Evolutionary conservation across 331 rosid genomes (phyloP), one percentile per base, ranked within the genome.

Genomic region (Stylosanthes scabra): DNA sequence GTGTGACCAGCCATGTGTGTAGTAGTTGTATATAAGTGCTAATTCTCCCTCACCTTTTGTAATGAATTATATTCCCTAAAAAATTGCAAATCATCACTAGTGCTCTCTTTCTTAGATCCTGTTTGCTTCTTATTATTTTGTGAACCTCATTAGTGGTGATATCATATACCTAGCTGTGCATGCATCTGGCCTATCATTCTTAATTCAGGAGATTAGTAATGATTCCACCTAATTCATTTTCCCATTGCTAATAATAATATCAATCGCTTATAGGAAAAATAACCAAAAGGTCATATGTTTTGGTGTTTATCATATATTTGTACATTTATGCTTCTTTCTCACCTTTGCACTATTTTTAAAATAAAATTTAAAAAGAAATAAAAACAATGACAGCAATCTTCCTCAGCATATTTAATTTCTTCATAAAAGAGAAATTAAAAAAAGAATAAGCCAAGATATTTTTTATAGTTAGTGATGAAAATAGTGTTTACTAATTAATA

Each of bases 1-100:
- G 72, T 58, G 51, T 31, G 37, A 31, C 37, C 14, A 7, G 42
- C 66, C 78, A 59, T 72, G 73, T 61, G 76, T 61, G 76, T 54
- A 61, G 59, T 66, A 20, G 25, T 20, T 20, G 25, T 20, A 20
- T 20, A n/a, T n/a, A n/a, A n/a, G n/a, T n/a, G n/a, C n/a, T n/a
- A n/a, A n/a, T n/a, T n/a, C n/a, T n/a, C n/a, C n/a, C n/a, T n/a
- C n/a, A n/a, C n/a, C n/a, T n/a, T n/a, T n/a, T n/a, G n/a, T n/a
- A n/a, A n/a, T n/a, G n/a, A n/a, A n/a, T 31, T 31, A 31, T 31
- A 58, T 71, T 61, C 37, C 54, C n/a, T 8, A 51, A 1, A 46
- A 11, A 41, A 31, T 56, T 20, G 67, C 68, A 39, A 29, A n/a
- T n/a, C n/a, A 39, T 73, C 12, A 31, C 5, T 2, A 54, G 37